These are phyloP conservation scores for Globisporangium alternatum DNA, from an alignment of 352 stramenopile genomes.

Conservation along the genomic window DNA sequence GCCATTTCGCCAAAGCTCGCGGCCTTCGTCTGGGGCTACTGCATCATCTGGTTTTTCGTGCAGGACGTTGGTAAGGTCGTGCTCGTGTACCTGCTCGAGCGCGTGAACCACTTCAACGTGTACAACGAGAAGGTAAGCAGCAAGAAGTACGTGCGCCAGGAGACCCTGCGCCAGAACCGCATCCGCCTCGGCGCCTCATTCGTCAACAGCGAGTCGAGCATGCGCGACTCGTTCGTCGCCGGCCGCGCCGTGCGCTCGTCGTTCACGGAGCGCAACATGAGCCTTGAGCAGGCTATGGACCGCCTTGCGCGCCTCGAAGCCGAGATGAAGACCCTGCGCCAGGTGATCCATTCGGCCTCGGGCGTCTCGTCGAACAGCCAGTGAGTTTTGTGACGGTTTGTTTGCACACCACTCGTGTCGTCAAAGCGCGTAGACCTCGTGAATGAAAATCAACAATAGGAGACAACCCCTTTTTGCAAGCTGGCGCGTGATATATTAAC, in stretches of 20 bases:
- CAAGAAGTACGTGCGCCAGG: conserved; percentile 56
- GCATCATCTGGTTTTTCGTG: conserved; percentile 83
- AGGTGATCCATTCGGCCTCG: conserved; percentile 44
- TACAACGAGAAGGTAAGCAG: conserved; percentile 55
- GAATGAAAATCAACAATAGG: conserved; percentile 7
- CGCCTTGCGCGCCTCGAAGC: conserved; percentile 58
- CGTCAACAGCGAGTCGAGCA: conserved; percentile 57
- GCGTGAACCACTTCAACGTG: conserved; percentile 51
- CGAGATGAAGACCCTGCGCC: conserved; percentile 66
- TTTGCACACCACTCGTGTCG: background rate
- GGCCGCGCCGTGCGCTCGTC: conserved; percentile 61
- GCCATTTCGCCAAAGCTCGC: conserved; percentile 70
- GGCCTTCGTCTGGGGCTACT: conserved; percentile 89
- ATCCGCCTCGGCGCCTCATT: conserved; percentile 71
- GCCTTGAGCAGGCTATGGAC: conserved; percentile 71
- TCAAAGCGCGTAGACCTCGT: conserved; percentile 11
- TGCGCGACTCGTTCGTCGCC: conserved; percentile 77
- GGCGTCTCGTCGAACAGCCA: conserved; percentile 11
- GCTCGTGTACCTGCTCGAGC: conserved; percentile 59
- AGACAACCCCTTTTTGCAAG: conserved; percentile 6
- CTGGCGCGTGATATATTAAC: background rate
- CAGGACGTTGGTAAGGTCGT: conserved; percentile 82
- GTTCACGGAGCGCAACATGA: conserved; percentile 58
- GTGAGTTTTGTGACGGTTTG: conserved; percentile 11
- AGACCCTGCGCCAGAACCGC: conserved; percentile 74